A percentile compares a stretch with the other conserved stretches of the same genome.
Conservation (phyloP, 805 yeast genomes). For the Komagataella mondaviorum region DNA sequence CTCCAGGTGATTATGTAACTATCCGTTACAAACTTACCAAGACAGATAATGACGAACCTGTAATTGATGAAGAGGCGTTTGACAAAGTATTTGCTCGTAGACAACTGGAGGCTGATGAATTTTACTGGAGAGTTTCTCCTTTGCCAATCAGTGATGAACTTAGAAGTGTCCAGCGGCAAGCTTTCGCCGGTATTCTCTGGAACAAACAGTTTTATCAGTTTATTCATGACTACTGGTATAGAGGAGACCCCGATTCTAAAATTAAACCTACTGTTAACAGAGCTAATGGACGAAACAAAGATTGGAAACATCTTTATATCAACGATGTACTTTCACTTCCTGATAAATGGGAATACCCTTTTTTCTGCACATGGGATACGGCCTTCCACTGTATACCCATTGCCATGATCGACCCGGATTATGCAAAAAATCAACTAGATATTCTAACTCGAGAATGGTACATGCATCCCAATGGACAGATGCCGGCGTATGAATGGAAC, state of each 20-base stretch:
- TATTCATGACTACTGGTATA: constrained; percentile 74
- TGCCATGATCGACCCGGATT: constrained; percentile 87
- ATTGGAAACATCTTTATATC: constrained; percentile 81
- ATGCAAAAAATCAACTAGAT: constrained; percentile 81
- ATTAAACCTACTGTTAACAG: constrained; percentile 72
- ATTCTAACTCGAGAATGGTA: constrained; percentile 88
- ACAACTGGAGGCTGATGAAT: constrained; percentile 83
- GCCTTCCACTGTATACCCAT: constrained; percentile 91
- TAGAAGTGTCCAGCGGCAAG: constrained; percentile 80
- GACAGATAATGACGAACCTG: constrained; percentile 19
- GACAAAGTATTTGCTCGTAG: constrained; percentile 59
- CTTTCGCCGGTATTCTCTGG: constrained; percentile 90
- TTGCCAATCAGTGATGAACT: constrained; percentile 70
- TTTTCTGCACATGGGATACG: constrained; percentile 95
- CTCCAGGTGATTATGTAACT: constrained; percentile 79
- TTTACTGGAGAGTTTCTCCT: constrained; percentile 82
- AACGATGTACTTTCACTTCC: constrained; percentile 84
- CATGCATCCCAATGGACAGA: constrained; percentile 96
- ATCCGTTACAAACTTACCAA: constrained; percentile 53
- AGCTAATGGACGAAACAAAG: constrained; percentile 76
- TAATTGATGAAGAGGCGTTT: constrained; percentile 58
- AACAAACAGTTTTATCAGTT: constrained; percentile 85
- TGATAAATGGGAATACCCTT: constrained; percentile 93
- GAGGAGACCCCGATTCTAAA: constrained; percentile 69
- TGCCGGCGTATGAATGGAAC: constrained; percentile 96